Conservation (phyloP, 345 rosid species). For the Dipteronia dyeriana region DNA sequence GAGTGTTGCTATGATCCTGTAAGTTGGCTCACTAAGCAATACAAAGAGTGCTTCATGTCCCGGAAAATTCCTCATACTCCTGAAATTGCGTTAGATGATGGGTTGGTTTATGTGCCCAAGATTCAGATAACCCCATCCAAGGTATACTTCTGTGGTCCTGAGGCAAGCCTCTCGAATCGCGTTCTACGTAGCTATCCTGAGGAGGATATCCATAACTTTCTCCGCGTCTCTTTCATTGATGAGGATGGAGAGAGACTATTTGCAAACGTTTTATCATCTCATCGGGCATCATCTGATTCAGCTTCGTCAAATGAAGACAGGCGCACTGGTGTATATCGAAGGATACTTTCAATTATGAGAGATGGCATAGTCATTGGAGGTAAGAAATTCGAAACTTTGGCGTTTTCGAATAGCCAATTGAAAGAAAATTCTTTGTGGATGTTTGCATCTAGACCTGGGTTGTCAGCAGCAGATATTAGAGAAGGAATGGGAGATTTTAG, state of each 20-base stretch:
- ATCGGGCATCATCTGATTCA: slow-evolving; percentile 11
- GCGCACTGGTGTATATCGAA: slow-evolving; percentile 37
- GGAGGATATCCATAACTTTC: slow-evolving; percentile 37
- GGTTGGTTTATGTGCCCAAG: slow-evolving; percentile 42
- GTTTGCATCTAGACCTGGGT: slow-evolving; percentile 44
- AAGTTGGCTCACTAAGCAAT: slow-evolving; percentile 43
- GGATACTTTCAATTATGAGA: slow-evolving; percentile 39
- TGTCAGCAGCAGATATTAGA: slow-evolving; percentile 41
- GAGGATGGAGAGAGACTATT: slow-evolving; percentile 38
- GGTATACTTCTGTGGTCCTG: slow-evolving; percentile 51
- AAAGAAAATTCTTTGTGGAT: slow-evolving; percentile 55
- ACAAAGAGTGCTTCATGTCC: slow-evolving; percentile 14
- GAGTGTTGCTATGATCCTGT: slow-evolving; percentile 54
- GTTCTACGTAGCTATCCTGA: slow-evolving; percentile 34
- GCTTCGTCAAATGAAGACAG: slow-evolving; percentile 8
- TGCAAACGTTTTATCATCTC: slow-evolving; percentile 38
- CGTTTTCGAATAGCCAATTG: slow-evolving; percentile 51
- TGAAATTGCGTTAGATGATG: slow-evolving; percentile 33
- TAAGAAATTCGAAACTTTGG: slow-evolving; percentile 49
- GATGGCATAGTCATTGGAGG: slow-evolving; percentile 45
- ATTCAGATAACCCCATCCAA: slow-evolving; percentile 49
- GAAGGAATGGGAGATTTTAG: slow-evolving; percentile 39
- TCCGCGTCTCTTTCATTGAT: slow-evolving; percentile 53
- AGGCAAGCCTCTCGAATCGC: slow-evolving; percentile 49
- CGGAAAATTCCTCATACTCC: slow-evolving; percentile 21